Conservation (phyloP, 106 monocot genomes). For the Allium fistulosum region DNA sequence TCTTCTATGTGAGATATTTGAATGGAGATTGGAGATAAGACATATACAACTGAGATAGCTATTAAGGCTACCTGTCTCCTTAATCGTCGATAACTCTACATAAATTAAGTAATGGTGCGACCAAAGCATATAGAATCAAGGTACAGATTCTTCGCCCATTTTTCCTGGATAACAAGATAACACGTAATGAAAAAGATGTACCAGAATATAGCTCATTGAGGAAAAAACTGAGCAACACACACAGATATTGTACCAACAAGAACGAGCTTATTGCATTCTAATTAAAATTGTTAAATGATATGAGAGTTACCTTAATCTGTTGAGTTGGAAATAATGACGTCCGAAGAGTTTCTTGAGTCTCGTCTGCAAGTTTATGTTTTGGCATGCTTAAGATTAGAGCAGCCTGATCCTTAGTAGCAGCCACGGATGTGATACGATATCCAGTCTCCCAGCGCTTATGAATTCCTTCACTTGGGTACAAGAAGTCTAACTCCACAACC, state of each 20-base stretch:
- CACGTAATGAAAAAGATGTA: neutral
- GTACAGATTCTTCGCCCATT: constrained; percentile 62
- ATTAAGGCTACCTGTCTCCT: neutral
- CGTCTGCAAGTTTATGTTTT: constrained; percentile 28
- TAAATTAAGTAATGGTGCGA: constrained; percentile 36
- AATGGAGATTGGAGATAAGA: no score
- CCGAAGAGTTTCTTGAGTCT: constrained; percentile 54
- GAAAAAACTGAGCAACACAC: no score
- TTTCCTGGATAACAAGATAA: constrained; percentile 24
- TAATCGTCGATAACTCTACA: neutral
- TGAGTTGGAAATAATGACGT: constrained; percentile 40
- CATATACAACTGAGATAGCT: no score
- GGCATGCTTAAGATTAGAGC: constrained; percentile 47
- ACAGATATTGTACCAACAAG: neutral
- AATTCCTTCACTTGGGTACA: constrained; percentile 54
- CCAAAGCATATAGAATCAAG: constrained; percentile 39
- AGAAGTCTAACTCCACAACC: constrained; percentile 48
- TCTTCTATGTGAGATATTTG: no score
- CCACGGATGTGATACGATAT: constrained; percentile 42
- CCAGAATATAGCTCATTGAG: no score
- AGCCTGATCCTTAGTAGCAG: constrained; percentile 43
- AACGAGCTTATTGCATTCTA: neutral
- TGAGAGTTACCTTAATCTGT: constrained; percentile 32
- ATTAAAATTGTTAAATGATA: neutral
- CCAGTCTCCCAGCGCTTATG: constrained; percentile 48